Evolutionary conservation across 1,284 basidiomycete genomes (phyloP).

Genomic region (Ceratorhiza oryzae-sativae): DNA sequence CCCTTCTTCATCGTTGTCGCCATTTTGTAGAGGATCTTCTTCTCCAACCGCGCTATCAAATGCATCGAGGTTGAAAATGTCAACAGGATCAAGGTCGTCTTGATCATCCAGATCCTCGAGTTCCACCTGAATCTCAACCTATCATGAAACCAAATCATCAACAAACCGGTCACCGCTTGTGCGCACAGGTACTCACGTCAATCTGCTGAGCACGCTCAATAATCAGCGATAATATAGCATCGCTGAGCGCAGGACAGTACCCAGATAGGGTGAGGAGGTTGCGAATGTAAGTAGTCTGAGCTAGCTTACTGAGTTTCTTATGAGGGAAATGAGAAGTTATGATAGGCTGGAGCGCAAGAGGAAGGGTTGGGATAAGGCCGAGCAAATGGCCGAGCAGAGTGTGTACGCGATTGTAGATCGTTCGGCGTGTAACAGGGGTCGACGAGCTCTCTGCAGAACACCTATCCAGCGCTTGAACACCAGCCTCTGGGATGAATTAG

Average conservation of each 20-base stretch:
- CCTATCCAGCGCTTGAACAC: conserved; percentile 65
- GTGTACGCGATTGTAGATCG: conserved; percentile 89
- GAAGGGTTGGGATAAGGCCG: conserved; percentile 87
- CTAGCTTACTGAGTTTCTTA: conserved; percentile 83
- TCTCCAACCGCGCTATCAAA: conserved; percentile 83
- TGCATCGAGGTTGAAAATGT: conserved; percentile 79
- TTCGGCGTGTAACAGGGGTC: conserved; percentile 70
- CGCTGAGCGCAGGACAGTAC: conserved; percentile 90
- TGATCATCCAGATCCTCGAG: conserved; percentile 84
- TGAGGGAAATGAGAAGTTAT: conserved; percentile 89
- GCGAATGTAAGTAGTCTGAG: conserved; percentile 90
- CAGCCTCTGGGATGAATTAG: conserved; percentile 62
- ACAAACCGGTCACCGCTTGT: neutral
- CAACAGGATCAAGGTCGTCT: conserved; percentile 64
- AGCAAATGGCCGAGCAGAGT: conserved; percentile 84
- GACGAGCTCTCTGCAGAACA: conserved; percentile 68
- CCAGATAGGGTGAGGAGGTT: conserved; percentile 86
- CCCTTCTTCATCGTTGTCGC: conserved; percentile 62
- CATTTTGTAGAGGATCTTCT: conserved; percentile 57
- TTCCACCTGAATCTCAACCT: conserved; percentile 98
- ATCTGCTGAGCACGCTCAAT: conserved; percentile 93
- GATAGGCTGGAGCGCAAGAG: conserved; percentile 84
- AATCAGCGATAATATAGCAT: conserved; percentile 83
- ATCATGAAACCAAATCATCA: conserved; percentile 38
- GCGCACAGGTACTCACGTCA: conserved; percentile 68